Conservation (phyloP, 2,329 filamentous ascomycete genomes). For the Penicillium hesseltinei region DNA sequence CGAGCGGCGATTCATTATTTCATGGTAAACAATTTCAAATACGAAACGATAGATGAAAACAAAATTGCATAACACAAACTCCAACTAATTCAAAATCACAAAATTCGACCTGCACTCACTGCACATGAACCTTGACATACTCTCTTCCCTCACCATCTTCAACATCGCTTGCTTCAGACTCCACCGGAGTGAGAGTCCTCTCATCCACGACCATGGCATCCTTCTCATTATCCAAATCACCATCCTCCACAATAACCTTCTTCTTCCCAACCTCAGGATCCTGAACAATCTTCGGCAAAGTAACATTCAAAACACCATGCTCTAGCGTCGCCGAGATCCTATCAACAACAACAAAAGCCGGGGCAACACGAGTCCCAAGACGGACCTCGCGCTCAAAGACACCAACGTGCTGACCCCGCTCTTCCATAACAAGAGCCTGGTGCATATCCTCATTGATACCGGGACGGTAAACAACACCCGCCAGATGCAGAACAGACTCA, state of each 20-base stretch:
- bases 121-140: conserved; percentile 24
- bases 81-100: background rate
- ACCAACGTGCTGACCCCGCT: conserved; percentile 73
- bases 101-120: conserved; percentile 10
- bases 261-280: conserved; percentile 19
- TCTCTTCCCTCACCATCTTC: conserved; percentile 23
- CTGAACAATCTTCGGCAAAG: conserved; percentile 66
- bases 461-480: conserved; percentile 71
- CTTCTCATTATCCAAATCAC: conserved; percentile 12
- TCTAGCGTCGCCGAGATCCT: conserved; percentile 73
- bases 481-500: conserved; percentile 62
- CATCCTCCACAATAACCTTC: conserved; percentile 21
- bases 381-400: conserved; percentile 70
- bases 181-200: conserved; percentile 24
- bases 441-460: conserved; percentile 68
- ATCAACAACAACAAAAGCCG: conserved; percentile 64
- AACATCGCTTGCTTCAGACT: conserved; percentile 21
- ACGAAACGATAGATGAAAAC: background rate
- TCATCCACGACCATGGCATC: conserved; percentile 23
- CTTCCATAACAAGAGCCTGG: conserved; percentile 61
- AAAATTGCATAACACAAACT: background rate
- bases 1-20: background rate
- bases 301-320: conserved; percentile 73
- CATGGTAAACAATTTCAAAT: background rate
- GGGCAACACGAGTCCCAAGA: conserved; percentile 52